Base-by-base conservation (phyloP, 2,329 filamentous ascomycete genomes). In the Penicillium sp. region DNA sequence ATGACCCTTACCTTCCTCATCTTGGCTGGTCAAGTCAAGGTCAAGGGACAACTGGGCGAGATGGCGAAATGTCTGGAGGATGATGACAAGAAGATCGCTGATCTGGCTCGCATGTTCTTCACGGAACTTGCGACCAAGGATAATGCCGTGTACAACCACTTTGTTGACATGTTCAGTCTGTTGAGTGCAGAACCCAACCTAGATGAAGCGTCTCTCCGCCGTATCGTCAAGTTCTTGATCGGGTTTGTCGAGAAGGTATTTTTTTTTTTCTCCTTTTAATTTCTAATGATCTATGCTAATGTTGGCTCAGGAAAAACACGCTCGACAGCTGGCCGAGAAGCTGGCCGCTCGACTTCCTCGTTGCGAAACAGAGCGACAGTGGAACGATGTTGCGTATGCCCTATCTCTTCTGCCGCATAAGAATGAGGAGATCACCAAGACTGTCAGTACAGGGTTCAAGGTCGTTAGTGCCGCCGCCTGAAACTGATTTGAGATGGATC, bases 41-140 rank as follows among this genome's bases (percentile, higher is more conserved):
- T 99, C 74, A 99, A 99, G 80, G 94, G 94, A 27, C 94, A 99
- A 74, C 80, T 99, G 12, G 94, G 94, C 46, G 93, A 97, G 78
- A 99, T 99, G 94, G 94, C 94, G 54, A 99, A 99, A 77, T 99
- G 94, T 64, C 82, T 99, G 31, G 94, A 99, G 74, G 94, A 99
- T 68, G 86, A 87, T n/a, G 95, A 99, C 69, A 91, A 92, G 75
- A 85, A 90, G 58, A 96, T 97, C 60, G 90, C 92, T 0, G 94
- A 99, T 69, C 82, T 99, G 68, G 90, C 91, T 15, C 83, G 91
- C 56, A 97, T 97, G 93, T 99, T 99, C 84, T 99, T 99, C 75
- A 93, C 91, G 0, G 94, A 99, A 75, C 82, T 99, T 52, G 91
- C 92, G 58, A 96, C 91, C 64, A 99, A 99, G 79, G 94, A 99